Evolutionary conservation across 169 alveolate species (phyloP), one percentile per base, ranked within the genome.

Genomic region (Ichthyophthirius multifiliis): DNA sequence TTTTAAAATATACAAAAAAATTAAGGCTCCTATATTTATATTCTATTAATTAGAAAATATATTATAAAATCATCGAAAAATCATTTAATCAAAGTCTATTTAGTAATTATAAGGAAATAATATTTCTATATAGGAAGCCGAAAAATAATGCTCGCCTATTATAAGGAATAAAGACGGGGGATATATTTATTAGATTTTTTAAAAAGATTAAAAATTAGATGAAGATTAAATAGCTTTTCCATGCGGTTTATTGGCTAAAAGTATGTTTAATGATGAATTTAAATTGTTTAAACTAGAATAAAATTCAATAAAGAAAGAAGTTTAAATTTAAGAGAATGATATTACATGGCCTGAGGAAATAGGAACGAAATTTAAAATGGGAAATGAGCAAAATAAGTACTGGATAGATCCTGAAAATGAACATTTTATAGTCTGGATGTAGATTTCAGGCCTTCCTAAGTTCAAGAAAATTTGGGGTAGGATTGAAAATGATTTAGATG

Each of bases 391-490:
- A 64, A 37, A 37, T 31, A 79, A 63, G 7, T 86, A 93, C 76
- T 93, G 97, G 95, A 76, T 82, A 32, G 89, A 92, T 62, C 78
- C 90, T 9, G 83, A 73, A 55, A 77, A 94, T 86, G 96, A 92
- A 18, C 94, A 89, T 47, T 94, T 94, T 65, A 92, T 92, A n/a
- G 94, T 86, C 3, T 94, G 97, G 96, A 94, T 94, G 97, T 85
- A 94, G 73, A 86, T 90, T 65, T 92, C 97, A 3, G 94, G 95
- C 4, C 46, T 91, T 20, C 95, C 97, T 13, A 90, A 84, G 43
- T 94, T 94, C 74, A 85, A 92, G 41, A 94, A 94, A 89, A 64
- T 90, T 15, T 94, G 95, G 95, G 97, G 96, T 16, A 83, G 74
- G 23, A 94, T 94, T 64, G 85, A 90, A 16, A 32, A 77, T 18